Percentiles rank a stretch among this genome's conserved stretches.
Evolutionary conservation across 2,329 filamentous ascomycete species (phyloP).

Genomic region (Scortechinia acanthostroma): DNA sequence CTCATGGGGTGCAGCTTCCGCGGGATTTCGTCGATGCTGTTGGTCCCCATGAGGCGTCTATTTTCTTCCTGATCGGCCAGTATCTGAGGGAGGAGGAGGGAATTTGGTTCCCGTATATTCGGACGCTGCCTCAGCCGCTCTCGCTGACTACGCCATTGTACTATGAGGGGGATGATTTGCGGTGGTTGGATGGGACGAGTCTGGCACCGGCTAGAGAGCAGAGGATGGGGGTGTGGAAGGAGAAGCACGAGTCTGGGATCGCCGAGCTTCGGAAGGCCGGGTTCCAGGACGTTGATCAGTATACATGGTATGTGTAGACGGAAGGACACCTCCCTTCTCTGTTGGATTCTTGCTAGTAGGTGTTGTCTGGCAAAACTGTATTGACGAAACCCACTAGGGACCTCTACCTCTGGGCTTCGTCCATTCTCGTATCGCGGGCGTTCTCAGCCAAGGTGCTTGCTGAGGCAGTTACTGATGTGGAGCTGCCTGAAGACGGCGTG

Average conservation of each 20-base stretch:
- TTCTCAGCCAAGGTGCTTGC: slow-evolving; percentile 31
- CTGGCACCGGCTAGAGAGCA: slow-evolving; percentile 16
- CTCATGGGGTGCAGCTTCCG: not conserved
- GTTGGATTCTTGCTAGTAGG: not conserved
- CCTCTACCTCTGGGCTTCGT: slow-evolving; percentile 33
- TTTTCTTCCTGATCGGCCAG: slow-evolving; percentile 1
- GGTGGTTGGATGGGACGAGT: slow-evolving; percentile 27
- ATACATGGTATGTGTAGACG: not conserved
- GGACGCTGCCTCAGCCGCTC: not conserved
- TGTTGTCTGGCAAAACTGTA: slow-evolving; percentile 5
- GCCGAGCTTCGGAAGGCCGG: slow-evolving; percentile 9
- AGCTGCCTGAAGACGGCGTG: slow-evolving; percentile 22
- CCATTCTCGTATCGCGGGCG: slow-evolving; percentile 30
- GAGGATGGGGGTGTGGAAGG: slow-evolving; percentile 6
- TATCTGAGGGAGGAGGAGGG: not conserved
- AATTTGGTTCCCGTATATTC: not conserved
- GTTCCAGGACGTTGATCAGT: slow-evolving; percentile 11
- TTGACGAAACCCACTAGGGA: too few relatives aligned
- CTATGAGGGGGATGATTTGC: not conserved
- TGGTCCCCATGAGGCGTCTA: not conserved
- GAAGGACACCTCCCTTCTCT: too few relatives aligned
- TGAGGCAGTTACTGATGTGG: slow-evolving; percentile 13
- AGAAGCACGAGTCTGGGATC: slow-evolving; percentile 4
- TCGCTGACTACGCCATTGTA: not conserved
- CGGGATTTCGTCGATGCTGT: not conserved